phyloP scores from a whole-genome alignment of 1,139 yeast genomes.

The Blastobotrys illinoisensis region DNA sequence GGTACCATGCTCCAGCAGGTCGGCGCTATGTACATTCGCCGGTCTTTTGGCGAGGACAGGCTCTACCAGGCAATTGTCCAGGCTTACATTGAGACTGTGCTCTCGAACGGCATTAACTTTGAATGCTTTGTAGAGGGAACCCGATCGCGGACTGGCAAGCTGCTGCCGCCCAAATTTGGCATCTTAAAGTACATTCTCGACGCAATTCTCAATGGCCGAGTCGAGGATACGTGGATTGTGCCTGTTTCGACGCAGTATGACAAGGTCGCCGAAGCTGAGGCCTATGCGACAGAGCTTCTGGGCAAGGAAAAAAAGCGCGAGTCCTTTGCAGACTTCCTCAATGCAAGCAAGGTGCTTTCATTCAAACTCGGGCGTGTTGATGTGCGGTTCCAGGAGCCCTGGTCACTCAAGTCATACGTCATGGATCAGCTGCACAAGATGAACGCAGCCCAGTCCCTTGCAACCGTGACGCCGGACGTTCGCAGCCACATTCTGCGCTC shows the following conservation, averaged over 20 bases:
- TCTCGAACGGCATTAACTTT: slow-evolving; percentile 47
- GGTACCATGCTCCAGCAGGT: slow-evolving; percentile 41
- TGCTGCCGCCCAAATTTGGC: slow-evolving; percentile 61
- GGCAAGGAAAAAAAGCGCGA: slow-evolving; percentile 53
- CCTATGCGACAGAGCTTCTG: slow-evolving; percentile 54
- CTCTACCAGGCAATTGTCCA: slow-evolving; percentile 51
- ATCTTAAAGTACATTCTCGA: slow-evolving; percentile 51
- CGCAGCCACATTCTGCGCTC: slow-evolving; percentile 32
- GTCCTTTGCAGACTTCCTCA: slow-evolving; percentile 33
- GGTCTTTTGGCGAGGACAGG: slow-evolving; percentile 45
- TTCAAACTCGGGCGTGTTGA: slow-evolving; percentile 40
- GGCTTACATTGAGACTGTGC: slow-evolving; percentile 49
- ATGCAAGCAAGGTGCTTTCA: slow-evolving; percentile 33
- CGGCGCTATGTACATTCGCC: slow-evolving; percentile 40
- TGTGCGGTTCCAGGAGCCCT: slow-evolving; percentile 38
- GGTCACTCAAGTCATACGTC: slow-evolving; percentile 36
- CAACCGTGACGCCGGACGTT: slow-evolving; percentile 16
- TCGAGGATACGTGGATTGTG: slow-evolving; percentile 45
- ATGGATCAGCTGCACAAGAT: slow-evolving; percentile 26
- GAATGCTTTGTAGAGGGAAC: slow-evolving; percentile 68
- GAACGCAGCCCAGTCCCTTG: slow-evolving; percentile 10
- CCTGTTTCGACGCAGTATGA: slow-evolving; percentile 62
- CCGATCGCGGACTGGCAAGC: slow-evolving; percentile 60
- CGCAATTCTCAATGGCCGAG: slow-evolving; percentile 40
- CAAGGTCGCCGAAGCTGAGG: slow-evolving; percentile 61